Base-by-base conservation (phyloP, 2,329 filamentous ascomycete genomes). In the Pseudogymnoascus sp. region DNA sequence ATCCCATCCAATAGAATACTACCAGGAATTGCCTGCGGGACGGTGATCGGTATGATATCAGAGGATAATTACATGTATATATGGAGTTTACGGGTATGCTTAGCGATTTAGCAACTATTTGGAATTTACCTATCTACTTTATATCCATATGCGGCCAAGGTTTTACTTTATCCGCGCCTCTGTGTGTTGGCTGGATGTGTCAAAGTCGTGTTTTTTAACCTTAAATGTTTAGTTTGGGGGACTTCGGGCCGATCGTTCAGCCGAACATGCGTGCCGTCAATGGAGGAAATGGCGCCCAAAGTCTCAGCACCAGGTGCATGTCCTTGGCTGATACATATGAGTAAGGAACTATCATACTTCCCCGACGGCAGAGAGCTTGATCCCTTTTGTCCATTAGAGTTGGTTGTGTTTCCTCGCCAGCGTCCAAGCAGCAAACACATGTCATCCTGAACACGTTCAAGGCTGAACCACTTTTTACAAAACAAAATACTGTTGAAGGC, bases 221-320 rank as follows among this genome's bases (percentile, higher is more conserved):
- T 57, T 57, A 57, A 54, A 47, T 16, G n/a, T 31, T 54, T 12
- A 11, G 6, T 57, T 54, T 31, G 12, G 26, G 51, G n/a, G n/a
- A 2, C 51, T 57, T 57, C 51, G 51, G 51, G 51, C 51, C 51
- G 51, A 12, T 34, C 51, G 51, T 57, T 31, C n/a, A 57, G n/a
- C 47, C 11, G 26, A 29, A 10, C 26, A 11, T n/a, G 12, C 26
- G 12, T n/a, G 40, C 10, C 10, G 16, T 14, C 12, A 5, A 31
- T 54, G 14, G 26, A 31, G 1, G 23, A 47, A 51, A 51, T 51
- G 12, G 21, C 23, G 26, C 12, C 12, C 45, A n/a, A 8, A 26
- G 6, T 16, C 23, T 51, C 23, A n/a, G 45, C 23, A 10, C n/a
- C 26, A 29, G 21, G 5, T 12, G 5, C 14, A 47, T 8, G 7